Percentiles rank a stretch among this genome's conserved stretches.
phyloP scores from a whole-genome alignment of 345 rosid species.

The Moricandia moricandioides region DNA sequence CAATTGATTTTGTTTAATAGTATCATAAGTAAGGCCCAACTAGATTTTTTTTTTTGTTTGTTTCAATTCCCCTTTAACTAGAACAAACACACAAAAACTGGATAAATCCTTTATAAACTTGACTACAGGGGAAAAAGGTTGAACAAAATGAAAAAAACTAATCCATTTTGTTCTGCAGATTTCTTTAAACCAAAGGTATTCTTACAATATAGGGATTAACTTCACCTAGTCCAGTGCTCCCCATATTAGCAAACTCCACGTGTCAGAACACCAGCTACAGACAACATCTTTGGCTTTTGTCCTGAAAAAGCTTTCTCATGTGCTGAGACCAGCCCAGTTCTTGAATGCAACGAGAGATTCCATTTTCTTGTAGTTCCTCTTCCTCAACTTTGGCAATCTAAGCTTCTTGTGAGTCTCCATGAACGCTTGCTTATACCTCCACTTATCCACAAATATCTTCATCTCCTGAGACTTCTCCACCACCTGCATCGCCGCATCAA shows the following conservation, averaged over 20 bases:
- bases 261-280: slow-evolving; percentile 18
- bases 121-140: neutral
- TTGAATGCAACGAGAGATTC: slow-evolving; percentile 92
- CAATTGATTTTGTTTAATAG: neutral
- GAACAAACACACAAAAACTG: slow-evolving; percentile 5
- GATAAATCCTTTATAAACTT: neutral
- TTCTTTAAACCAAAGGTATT: slow-evolving; percentile 33
- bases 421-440: slow-evolving; percentile 96
- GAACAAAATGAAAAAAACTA: slow-evolving; percentile 16
- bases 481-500: slow-evolving; percentile 97
- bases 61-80: too few species aligned
- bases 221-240: slow-evolving; percentile 6
- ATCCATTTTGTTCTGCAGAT: slow-evolving; percentile 12
- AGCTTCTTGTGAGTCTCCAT: slow-evolving; percentile 98
- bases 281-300: slow-evolving; percentile 10
- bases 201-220: slow-evolving; percentile 36
- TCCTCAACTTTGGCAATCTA: slow-evolving; percentile 77
- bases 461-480: slow-evolving; percentile 82
- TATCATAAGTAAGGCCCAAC: too few species aligned
- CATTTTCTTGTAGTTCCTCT: slow-evolving; percentile 79
- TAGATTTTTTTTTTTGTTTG: too few species aligned
- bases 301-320: slow-evolving; percentile 48
- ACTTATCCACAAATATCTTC: slow-evolving; percentile 92
- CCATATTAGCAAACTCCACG: slow-evolving; percentile 18
- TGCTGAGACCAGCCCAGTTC: slow-evolving; percentile 93